Evolutionary conservation across 2,329 filamentous ascomycete genomes (phyloP).

Genomic region (Penicillium sp.): DNA sequence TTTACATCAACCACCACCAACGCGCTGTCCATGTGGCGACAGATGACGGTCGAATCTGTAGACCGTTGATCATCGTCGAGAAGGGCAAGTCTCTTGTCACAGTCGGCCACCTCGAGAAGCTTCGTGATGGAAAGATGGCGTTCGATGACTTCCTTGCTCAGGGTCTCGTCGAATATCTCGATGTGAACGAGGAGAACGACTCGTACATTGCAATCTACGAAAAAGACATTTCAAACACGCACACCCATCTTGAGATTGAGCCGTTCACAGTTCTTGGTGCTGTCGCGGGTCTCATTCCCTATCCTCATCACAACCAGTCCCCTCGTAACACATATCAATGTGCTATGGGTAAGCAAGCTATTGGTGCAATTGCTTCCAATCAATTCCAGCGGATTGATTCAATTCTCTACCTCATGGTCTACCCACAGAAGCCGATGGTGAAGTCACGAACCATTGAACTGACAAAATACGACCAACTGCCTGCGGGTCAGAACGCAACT

Average conservation of each 20-base stretch:
- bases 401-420: slow-evolving; percentile 92
- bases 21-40: slow-evolving; percentile 92
- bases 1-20: slow-evolving; percentile 93
- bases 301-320: slow-evolving; percentile 98
- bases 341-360: slow-evolving; percentile 99
- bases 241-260: slow-evolving; percentile 95
- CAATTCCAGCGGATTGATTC: slow-evolving; percentile 98
- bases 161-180: slow-evolving; percentile 92
- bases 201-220: slow-evolving; percentile 91
- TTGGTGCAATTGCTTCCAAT: slow-evolving; percentile 96
- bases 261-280: slow-evolving; percentile 96
- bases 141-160: slow-evolving; percentile 93
- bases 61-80: slow-evolving; percentile 93
- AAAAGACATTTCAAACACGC: slow-evolving; percentile 75
- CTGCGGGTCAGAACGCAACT: slow-evolving; percentile 93
- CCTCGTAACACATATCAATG: slow-evolving; percentile 98
- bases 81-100: slow-evolving; percentile 81
- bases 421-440: slow-evolving; percentile 96
- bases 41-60: slow-evolving; percentile 94
- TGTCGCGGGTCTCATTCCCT: slow-evolving; percentile 93
- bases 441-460: slow-evolving; percentile 96
- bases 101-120: slow-evolving; percentile 72
- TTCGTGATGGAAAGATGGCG: slow-evolving; percentile 79
- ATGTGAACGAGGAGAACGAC: slow-evolving; percentile 98
- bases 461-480: slow-evolving; percentile 95